These are phyloP conservation scores for Gaultheria prostrata DNA, from an alignment of 148 eudicot genomes.

Conservation along the genomic window DNA sequence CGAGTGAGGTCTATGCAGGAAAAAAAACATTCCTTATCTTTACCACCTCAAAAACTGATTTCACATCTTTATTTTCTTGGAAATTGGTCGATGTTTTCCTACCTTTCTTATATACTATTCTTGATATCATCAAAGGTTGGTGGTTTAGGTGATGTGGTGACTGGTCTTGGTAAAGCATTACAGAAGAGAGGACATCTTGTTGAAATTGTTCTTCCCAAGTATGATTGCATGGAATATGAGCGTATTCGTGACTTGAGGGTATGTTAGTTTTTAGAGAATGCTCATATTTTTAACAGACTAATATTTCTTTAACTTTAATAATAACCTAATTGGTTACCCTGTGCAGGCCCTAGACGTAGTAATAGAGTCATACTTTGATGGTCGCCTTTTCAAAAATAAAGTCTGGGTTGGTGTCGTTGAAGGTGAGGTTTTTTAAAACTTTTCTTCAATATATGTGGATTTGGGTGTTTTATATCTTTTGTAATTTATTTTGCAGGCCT, in stretches of 20 bases:
- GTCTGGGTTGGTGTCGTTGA: constrained; percentile 95
- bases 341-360: constrained; percentile 70
- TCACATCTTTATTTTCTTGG: background rate
- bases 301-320: constrained; percentile 14
- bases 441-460: background rate
- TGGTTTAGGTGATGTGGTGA: constrained; percentile 96
- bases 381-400: constrained; percentile 67
- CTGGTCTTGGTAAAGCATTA: constrained; percentile 91
- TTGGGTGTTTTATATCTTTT: constrained; percentile 9
- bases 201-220: constrained; percentile 85
- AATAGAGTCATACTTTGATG: constrained; percentile 90
- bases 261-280: constrained; percentile 17
- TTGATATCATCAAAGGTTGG: constrained; percentile 63
- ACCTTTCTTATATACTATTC: constrained; percentile 14
- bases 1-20: background rate
- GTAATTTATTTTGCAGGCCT: constrained; percentile 54
- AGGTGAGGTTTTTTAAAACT: constrained; percentile 43
- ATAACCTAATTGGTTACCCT: constrained; percentile 16
- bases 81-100: background rate
- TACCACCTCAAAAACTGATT: background rate
- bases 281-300: background rate
- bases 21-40: background rate
- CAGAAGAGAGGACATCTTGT: constrained; percentile 94
- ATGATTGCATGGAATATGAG: constrained; percentile 89
- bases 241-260: constrained; percentile 69